Base-by-base conservation (phyloP, 2,329 filamentous ascomycete genomes). In the Colletotrichum navitas region DNA sequence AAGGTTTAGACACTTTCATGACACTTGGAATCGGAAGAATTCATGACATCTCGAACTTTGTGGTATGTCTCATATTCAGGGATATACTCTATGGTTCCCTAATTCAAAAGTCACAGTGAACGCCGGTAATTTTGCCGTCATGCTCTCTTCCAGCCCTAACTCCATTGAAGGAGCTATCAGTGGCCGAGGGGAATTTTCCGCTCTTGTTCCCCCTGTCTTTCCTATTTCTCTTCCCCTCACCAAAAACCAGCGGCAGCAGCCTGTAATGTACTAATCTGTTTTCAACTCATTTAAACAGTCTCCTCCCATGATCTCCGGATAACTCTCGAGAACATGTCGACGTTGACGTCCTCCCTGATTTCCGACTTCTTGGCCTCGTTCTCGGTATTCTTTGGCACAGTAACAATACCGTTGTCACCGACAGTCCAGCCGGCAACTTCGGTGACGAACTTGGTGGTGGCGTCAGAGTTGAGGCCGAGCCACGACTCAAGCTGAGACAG, bases 361-460 rank as follows among this genome's bases (percentile, higher is more conserved):
- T 98, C 93, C 51, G 94, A 92, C 83, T 96, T 96, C 87, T 97
- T 94, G 55, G 94, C 96, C 89, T 98, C 95, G 82, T 98, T 98
- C 84, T 99, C 96, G 80, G 96, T 93, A 86, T 99, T 99, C 79
- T 92, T 86, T 67, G 96, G 96, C 68, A 99, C 89, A 81, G 90
- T 89, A 74, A 98, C 91, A 54, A 85, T 79, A 43, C 87, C 86
- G 65, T 86, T 90, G 39, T 86, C 85, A 73, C 94, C 92, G 52
- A 98, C 87, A 77, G 89, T 89, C 94, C 95, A 99, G 75, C 93
- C 94, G 79, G 93, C 96, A 14, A 95, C 93, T 81, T 95, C 93
- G 68, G 89, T 88, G 76, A 96, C 90, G 77, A 97, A 97, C 83
- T 94, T 94, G 77, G 88, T 86, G 61, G 93, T 89, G 43, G 87